Percentiles rank a stretch among this genome's conserved stretches.
These are phyloP conservation scores for Ceratocystis alfenasii DNA, from an alignment of 2,329 filamentous ascomycete species.

Conservation along the genomic window DNA sequence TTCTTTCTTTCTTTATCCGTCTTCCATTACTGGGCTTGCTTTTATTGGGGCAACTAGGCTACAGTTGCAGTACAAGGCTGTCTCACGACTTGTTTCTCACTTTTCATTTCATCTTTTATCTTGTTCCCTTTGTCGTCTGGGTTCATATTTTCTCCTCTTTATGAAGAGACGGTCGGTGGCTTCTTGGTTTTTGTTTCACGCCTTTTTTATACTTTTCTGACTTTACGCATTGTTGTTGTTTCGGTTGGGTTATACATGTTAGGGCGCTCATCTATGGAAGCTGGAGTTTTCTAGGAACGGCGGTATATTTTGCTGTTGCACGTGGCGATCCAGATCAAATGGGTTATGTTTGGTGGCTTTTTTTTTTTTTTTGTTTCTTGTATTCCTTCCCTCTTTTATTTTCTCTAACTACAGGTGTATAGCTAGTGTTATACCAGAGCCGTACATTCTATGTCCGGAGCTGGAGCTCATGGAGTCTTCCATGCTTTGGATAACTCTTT, in stretches of 20 bases:
- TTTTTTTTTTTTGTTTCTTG: neutral
- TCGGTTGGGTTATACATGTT: neutral
- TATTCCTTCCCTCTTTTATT: neutral
- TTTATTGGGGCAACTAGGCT: neutral
- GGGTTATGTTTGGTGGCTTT: neutral
- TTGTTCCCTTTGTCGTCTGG: slow-evolving; percentile 4
- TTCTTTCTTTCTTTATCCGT: neutral
- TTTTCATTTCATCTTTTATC: slow-evolving; percentile 13
- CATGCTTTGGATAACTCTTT: neutral
- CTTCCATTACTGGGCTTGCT: slow-evolving; percentile 9
- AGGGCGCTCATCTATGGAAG: slow-evolving; percentile 5
- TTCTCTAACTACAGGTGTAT: neutral
- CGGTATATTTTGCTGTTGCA: slow-evolving; percentile 10
- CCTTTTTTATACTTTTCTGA: neutral
- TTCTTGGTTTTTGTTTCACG: neutral
- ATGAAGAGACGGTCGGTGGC: neutral
- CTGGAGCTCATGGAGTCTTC: neutral
- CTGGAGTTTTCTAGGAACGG: slow-evolving; percentile 9
- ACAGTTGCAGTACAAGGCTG: slow-evolving; percentile 5
- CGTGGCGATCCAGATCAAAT: neutral
- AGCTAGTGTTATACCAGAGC: neutral
- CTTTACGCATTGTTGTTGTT: slow-evolving; percentile 1
- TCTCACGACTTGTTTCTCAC: slow-evolving; percentile 10
- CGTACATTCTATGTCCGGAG: neutral
- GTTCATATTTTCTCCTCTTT: neutral